These are phyloP conservation scores for Dendrothele bispora DNA, from an alignment of 768 basidiomycete species.

Conservation along the genomic window DNA sequence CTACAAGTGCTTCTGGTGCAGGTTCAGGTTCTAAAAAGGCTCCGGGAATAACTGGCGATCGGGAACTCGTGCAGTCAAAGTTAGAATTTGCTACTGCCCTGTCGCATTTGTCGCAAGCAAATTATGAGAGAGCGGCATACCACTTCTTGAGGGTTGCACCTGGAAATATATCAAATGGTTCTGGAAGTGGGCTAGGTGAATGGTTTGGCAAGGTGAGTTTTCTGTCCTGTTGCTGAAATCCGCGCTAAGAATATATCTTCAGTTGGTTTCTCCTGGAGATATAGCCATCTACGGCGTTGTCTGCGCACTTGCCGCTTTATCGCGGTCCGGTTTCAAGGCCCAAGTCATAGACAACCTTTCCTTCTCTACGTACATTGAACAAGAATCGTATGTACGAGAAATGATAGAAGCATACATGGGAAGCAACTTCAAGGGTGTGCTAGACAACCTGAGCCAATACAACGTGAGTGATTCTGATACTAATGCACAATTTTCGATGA, in stretches of 20 bases:
- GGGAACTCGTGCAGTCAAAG: constrained; percentile 71
- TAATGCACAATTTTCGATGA: background rate
- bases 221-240: background rate
- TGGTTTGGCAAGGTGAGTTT: constrained; percentile 70
- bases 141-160: constrained; percentile 70
- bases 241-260: background rate
- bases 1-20: constrained; percentile 18
- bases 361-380: constrained; percentile 79
- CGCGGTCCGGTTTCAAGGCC: constrained; percentile 67
- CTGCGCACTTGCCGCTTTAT: constrained; percentile 78
- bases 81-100: constrained; percentile 82
- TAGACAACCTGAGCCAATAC: constrained; percentile 70
- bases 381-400: constrained; percentile 85
- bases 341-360: constrained; percentile 66
- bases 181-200: constrained; percentile 49
- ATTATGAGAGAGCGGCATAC: constrained; percentile 80
- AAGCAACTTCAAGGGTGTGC: constrained; percentile 82
- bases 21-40: constrained; percentile 15
- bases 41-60: constrained; percentile 50
- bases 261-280: constrained; percentile 81
- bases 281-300: constrained; percentile 86
- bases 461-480: constrained; percentile 49
- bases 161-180: constrained; percentile 51
- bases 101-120: constrained; percentile 66
- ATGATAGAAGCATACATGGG: constrained; percentile 83